Conservation (phyloP, 805 yeast genomes). For the Monosporozyma servazzii region DNA sequence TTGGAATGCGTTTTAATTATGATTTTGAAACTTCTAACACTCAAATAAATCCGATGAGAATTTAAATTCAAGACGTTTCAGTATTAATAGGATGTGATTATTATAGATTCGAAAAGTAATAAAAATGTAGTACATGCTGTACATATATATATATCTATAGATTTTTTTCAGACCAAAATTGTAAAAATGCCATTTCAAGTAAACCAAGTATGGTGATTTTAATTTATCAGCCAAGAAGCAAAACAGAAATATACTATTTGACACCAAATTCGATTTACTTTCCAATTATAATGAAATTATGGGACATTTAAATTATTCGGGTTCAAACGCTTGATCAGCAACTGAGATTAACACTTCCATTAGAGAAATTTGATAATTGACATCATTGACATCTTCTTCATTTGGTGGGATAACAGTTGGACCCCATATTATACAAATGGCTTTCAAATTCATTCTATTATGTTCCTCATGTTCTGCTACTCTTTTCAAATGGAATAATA, state of each 20-base stretch:
- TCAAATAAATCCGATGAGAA: not conserved
- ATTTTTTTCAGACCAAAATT: not conserved
- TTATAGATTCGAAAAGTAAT: not conserved
- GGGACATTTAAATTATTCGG: constrained; percentile 31
- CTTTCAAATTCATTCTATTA: constrained; percentile 76
- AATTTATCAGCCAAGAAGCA: not conserved
- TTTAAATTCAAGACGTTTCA: not conserved
- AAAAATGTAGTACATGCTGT: not conserved
- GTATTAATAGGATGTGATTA: not conserved
- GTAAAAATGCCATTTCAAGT: not conserved
- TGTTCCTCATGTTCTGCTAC: constrained; percentile 51
- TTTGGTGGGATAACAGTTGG: constrained; percentile 71
- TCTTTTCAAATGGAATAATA: constrained; percentile 76
- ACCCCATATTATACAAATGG: constrained; percentile 90
- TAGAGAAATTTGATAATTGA: constrained; percentile 65
- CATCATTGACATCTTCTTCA: constrained; percentile 58
- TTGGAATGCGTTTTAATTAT: not conserved
- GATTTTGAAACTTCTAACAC: not conserved
- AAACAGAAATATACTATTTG: not conserved
- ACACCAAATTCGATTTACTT: not conserved
- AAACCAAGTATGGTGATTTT: not conserved
- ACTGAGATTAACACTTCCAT: constrained; percentile 78
- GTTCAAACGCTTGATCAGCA: constrained; percentile 73
- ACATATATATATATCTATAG: not conserved
- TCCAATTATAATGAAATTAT: not conserved